Evolutionary conservation across 305 asterid genomes (phyloP).

Genomic region (Nicotiana rustica): DNA sequence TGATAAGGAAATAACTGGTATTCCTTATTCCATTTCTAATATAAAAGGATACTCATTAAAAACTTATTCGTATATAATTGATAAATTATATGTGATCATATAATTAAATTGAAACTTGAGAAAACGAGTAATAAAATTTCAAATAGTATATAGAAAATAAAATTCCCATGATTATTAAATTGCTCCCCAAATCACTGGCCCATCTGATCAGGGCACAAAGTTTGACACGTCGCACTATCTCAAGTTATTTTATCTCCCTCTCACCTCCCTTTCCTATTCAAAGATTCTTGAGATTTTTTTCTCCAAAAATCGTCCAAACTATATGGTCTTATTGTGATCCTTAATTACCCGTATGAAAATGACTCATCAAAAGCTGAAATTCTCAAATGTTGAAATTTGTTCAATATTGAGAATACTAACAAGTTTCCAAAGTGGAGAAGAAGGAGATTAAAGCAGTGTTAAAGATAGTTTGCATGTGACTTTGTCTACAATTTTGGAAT

Average conservation of each 20-base stretch:
- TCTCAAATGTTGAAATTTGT: background rate
- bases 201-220: background rate
- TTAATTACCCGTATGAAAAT: background rate
- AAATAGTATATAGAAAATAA: no score
- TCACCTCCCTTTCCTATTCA: background rate
- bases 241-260: background rate
- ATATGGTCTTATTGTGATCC: background rate
- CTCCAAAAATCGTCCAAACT: background rate
- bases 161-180: background rate
- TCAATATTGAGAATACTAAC: background rate
- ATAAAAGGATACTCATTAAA: no score
- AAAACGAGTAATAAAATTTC: no score
- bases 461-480: background rate
- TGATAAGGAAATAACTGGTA: no score
- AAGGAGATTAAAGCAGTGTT: background rate
- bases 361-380: background rate
- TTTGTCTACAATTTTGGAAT: background rate
- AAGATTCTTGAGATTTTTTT: background rate
- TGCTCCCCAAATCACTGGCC: background rate
- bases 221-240: background rate
- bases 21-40: no score
- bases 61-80: no score
- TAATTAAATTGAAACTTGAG: no score
- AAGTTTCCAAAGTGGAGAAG: background rate
- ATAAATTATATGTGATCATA: no score